phyloP scores from a whole-genome alignment of 495 filamentous ascomycete genomes.

The Podospora australis region DNA sequence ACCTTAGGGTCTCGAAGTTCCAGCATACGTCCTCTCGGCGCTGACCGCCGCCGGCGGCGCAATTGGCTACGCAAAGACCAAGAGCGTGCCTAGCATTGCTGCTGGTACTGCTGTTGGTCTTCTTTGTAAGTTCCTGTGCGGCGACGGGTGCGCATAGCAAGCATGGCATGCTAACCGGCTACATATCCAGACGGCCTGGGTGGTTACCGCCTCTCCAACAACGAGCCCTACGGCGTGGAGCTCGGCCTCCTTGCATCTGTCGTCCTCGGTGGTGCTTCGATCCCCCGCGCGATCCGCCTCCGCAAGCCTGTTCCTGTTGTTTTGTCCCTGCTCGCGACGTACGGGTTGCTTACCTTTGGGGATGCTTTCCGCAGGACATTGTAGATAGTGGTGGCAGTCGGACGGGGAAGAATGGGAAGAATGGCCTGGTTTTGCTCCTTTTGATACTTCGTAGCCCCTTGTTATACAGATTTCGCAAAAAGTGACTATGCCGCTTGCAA shows the following conservation, averaged over 20 bases:
- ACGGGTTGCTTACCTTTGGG: conserved; percentile 56
- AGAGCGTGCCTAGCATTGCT: conserved; percentile 75
- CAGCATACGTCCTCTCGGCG: conserved; percentile 67
- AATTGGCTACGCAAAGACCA: conserved; percentile 72
- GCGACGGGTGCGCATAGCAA: not conserved
- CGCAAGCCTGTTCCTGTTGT: conserved; percentile 71
- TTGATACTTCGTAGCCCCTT: not conserved
- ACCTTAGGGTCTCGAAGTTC: conserved; percentile 28
- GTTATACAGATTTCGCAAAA: conserved; percentile 8
- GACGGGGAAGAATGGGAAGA: conserved; percentile 1
- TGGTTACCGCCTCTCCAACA: conserved; percentile 59
- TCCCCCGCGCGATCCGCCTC: conserved; percentile 76
- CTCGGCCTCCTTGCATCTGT: conserved; percentile 70
- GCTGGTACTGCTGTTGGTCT: conserved; percentile 77
- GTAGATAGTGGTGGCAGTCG: conserved; percentile 12
- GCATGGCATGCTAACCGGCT: not conserved
- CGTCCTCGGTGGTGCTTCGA: conserved; percentile 70
- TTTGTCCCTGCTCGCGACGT: conserved; percentile 57
- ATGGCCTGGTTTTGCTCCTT: conserved; percentile 9
- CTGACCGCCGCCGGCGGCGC: conserved; percentile 82
- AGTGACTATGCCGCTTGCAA: not conserved
- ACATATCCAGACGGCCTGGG: conserved; percentile 51
- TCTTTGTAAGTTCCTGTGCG: conserved; percentile 36
- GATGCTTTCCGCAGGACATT: conserved; percentile 41
- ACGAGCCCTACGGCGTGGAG: conserved; percentile 66